Conservation (phyloP, 257 asterid genomes). For the Lithospermum erythrorhizon region DNA sequence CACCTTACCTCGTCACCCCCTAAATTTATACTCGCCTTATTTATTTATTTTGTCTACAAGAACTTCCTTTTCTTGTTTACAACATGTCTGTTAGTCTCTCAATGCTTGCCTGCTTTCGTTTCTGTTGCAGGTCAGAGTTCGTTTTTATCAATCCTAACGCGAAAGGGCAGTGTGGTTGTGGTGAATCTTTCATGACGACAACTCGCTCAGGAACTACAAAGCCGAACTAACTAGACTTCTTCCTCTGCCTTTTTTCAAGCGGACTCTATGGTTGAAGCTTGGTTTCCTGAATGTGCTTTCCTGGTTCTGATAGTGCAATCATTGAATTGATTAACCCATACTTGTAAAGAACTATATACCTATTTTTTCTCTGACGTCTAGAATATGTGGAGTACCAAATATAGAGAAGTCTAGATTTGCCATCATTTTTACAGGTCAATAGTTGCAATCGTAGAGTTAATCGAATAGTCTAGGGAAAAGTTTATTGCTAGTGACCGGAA, state of each 20-base stretch:
- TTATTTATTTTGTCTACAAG: no score
- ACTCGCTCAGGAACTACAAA: not conserved
- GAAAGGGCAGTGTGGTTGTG: slow-evolving; percentile 23
- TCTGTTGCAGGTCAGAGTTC: slow-evolving; percentile 2
- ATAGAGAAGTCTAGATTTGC: not conserved
- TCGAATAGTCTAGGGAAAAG: no score
- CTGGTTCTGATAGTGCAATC: not conserved
- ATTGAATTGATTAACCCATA: not conserved
- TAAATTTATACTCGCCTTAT: no score
- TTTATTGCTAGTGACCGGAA: no score
- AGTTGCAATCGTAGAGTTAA: no score
- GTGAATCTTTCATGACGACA: slow-evolving; percentile 18
- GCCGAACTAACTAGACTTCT: not conserved
- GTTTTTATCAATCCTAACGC: slow-evolving; percentile 18
- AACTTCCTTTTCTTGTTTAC: not conserved
- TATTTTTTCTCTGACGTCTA: not conserved
- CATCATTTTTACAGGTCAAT: no score
- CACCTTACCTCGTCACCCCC: no score
- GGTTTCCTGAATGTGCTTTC: not conserved
- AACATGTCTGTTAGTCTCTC: no score
- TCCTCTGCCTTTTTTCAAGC: not conserved
- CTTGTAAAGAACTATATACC: not conserved
- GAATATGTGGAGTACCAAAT: not conserved
- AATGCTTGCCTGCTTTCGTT: not conserved
- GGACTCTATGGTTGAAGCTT: not conserved